These are phyloP conservation scores for Buxus sempervirens DNA, from an alignment of 164 flowering plant genomes.

Conservation along the genomic window DNA sequence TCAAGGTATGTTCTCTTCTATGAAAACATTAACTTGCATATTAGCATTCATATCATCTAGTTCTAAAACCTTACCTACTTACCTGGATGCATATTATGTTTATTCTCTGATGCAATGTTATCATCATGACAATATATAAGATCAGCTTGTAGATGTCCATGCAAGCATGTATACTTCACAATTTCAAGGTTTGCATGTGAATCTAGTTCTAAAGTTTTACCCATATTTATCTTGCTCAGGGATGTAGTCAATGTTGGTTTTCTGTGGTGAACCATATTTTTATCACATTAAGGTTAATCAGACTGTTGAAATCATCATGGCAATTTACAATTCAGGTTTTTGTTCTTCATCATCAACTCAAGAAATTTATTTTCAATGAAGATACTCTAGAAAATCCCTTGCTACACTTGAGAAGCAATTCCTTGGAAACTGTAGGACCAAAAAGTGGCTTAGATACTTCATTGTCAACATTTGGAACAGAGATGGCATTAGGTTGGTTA, in stretches of 20 bases:
- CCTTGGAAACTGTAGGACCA: conserved; percentile 24
- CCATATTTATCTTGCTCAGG: too few species aligned
- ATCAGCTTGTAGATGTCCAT: too few species aligned
- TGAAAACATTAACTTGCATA: neutral
- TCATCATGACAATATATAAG: too few species aligned
- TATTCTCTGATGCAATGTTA: neutral
- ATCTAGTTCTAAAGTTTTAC: too few species aligned
- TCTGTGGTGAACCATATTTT: neutral
- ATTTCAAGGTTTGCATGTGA: too few species aligned
- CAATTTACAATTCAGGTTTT: conserved; percentile 34
- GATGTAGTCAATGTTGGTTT: too few species aligned
- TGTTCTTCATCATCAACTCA: conserved; percentile 54
- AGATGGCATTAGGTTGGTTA: conserved; percentile 43
- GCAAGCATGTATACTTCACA: neutral
- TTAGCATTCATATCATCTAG: neutral
- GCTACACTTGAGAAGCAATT: conserved; percentile 17
- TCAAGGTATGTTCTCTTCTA: neutral
- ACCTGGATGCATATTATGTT: neutral
- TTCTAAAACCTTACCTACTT: neutral
- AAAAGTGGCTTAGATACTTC: conserved; percentile 31
- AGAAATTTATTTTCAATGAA: conserved; percentile 31
- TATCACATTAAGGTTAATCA: neutral
- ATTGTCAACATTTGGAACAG: conserved; percentile 48
- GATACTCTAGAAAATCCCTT: conserved; percentile 30
- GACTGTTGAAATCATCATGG: neutral